phyloP scores from a whole-genome alignment of 768 basidiomycete genomes.

The Basidioascus undulatus region DNA sequence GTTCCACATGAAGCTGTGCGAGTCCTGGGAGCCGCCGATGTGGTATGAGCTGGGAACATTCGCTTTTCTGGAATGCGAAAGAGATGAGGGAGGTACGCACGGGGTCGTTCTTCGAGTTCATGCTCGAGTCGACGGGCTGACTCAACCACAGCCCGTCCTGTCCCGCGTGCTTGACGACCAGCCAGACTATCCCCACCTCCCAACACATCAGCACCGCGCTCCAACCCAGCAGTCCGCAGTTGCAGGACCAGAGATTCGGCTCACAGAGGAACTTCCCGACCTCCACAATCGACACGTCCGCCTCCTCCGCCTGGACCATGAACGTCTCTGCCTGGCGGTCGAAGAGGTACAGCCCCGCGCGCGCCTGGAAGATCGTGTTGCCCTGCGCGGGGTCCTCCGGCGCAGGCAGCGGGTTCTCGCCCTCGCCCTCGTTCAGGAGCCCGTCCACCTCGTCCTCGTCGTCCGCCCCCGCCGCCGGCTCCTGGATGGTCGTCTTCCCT shows the following conservation, averaged over 20 bases:
- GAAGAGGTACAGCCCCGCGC: constrained; percentile 22
- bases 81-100: too few species aligned
- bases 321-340: constrained; percentile 22
- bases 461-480: not conserved
- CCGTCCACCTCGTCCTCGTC: constrained; percentile 10
- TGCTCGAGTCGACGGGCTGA: constrained; percentile 11
- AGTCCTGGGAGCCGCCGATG: constrained; percentile 12
- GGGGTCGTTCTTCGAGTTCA: constrained; percentile 12
- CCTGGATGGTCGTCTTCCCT: too few species aligned
- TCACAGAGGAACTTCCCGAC: constrained; percentile 18
- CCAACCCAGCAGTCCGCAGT: too few species aligned
- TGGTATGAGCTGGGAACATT: not conserved
- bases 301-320: constrained; percentile 20
- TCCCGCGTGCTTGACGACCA: constrained; percentile 13
- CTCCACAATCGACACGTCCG: constrained; percentile 16
- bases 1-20: constrained; percentile 68
- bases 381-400: constrained; percentile 7
- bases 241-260: too few species aligned
- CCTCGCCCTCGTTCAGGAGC: constrained; percentile 17
- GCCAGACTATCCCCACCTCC: too few species aligned
- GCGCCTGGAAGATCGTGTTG: too few species aligned
- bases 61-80: too few species aligned
- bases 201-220: too few species aligned
- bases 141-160: constrained; percentile 8
- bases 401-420: constrained; percentile 14